Evolutionary conservation across 352 stramenopile genomes (phyloP).

Genomic region (Elongisporangium senticosum): DNA sequence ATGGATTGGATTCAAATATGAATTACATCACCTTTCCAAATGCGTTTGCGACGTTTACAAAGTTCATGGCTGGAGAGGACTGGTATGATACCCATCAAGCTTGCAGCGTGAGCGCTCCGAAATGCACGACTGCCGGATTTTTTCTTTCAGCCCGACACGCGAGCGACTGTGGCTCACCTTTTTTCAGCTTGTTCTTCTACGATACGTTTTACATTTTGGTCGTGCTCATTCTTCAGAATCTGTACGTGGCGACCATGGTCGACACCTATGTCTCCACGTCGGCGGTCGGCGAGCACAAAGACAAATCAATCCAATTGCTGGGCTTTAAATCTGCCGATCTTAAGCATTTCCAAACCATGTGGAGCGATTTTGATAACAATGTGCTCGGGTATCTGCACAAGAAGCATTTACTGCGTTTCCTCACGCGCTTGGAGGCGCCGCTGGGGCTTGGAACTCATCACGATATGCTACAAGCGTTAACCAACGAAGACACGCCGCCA

Average conservation of each 20-base stretch:
- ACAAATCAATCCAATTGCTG: slow-evolving; percentile 50
- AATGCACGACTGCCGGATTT: slow-evolving; percentile 44
- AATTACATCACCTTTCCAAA: slow-evolving; percentile 77
- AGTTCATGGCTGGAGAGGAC: slow-evolving; percentile 78
- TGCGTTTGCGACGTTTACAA: slow-evolving; percentile 70
- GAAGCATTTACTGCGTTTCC: slow-evolving; percentile 55
- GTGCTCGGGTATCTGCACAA: slow-evolving; percentile 68
- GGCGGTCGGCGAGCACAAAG: slow-evolving; percentile 45
- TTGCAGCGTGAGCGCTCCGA: slow-evolving; percentile 48
- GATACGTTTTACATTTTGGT: slow-evolving; percentile 80
- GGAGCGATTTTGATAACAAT: slow-evolving; percentile 71
- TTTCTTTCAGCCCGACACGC: slow-evolving; percentile 20
- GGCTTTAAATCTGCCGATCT: slow-evolving; percentile 60
- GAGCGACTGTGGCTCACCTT: slow-evolving; percentile 64
- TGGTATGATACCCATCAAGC: slow-evolving; percentile 79
- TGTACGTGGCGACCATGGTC: slow-evolving; percentile 79
- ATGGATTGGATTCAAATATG: slow-evolving; percentile 62
- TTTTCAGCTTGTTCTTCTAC: slow-evolving; percentile 68
- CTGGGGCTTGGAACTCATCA: slow-evolving; percentile 46
- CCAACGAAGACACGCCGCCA: slow-evolving; percentile 31
- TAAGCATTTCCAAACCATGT: slow-evolving; percentile 56
- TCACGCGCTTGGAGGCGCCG: slow-evolving; percentile 43
- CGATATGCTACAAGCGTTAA: slow-evolving; percentile 23
- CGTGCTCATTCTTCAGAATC: slow-evolving; percentile 70
- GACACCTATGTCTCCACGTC: slow-evolving; percentile 80